These are phyloP conservation scores for Kodamaea derodonti DNA, from an alignment of 1,139 yeast species.

Conservation along the genomic window DNA sequence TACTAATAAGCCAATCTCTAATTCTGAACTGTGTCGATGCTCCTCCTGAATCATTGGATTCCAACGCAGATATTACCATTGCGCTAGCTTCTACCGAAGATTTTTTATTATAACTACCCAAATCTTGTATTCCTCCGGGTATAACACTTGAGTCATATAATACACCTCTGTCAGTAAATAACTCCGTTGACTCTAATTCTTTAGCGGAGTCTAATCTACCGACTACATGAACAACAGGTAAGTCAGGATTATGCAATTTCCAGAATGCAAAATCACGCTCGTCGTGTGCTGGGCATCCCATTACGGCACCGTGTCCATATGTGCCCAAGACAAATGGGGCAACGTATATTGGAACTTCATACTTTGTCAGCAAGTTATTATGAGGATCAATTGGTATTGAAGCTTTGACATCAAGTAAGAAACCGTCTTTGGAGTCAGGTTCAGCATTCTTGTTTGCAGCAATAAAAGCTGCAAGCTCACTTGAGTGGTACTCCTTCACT, in stretches of 20 bases:
- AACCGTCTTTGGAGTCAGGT: constrained; percentile 62
- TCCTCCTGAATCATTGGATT: constrained; percentile 37
- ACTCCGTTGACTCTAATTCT: constrained; percentile 13
- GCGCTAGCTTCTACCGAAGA: constrained; percentile 48
- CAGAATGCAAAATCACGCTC: constrained; percentile 78
- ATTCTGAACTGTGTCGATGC: constrained; percentile 55
- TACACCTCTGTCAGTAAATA: constrained; percentile 54
- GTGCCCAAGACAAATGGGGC: constrained; percentile 86
- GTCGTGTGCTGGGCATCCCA: constrained; percentile 98
- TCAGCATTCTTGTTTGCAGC: constrained; percentile 31
- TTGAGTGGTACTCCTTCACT: constrained; percentile 36
- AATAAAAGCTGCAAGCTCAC: constrained; percentile 45
- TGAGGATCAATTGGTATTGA: constrained; percentile 55
- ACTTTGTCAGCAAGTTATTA: constrained; percentile 14
- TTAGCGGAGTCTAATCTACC: constrained; percentile 18
- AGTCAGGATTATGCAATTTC: constrained; percentile 53
- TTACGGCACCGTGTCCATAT: constrained; percentile 90
- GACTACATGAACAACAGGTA: constrained; percentile 41
- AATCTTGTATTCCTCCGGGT: constrained; percentile 24
- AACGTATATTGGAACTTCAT: constrained; percentile 66
- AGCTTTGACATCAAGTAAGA: constrained; percentile 45
- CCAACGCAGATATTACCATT: constrained; percentile 43
- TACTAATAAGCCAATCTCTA: constrained; percentile 89
- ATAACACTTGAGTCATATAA: constrained; percentile 37
- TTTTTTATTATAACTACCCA: constrained; percentile 53